Percentiles rank a stretch among this genome's conserved stretches.
These are phyloP conservation scores for Martiniozyma abietophila DNA, from an alignment of 805 yeast genomes.

Conservation along the genomic window DNA sequence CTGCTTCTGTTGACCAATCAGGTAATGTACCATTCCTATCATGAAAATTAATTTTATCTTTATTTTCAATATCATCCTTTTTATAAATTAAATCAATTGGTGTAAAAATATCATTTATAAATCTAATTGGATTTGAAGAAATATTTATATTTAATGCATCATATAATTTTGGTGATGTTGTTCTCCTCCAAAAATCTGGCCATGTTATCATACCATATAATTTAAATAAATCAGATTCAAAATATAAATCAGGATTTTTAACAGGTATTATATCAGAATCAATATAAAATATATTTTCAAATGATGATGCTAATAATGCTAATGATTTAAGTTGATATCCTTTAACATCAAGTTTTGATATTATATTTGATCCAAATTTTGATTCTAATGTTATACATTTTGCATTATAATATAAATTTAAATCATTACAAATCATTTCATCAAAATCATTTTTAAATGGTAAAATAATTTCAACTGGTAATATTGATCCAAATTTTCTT, in stretches of 20 bases:
- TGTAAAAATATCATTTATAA: conserved; percentile 21
- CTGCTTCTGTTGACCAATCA: conserved; percentile 59
- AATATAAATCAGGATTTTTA: conserved; percentile 30
- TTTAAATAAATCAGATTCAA: conserved; percentile 33
- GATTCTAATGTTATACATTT: conserved; percentile 33
- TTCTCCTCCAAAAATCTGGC: conserved; percentile 74
- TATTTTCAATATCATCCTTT: conserved; percentile 24
- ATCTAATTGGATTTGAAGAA: conserved; percentile 20
- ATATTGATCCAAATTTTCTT: conserved; percentile 32
- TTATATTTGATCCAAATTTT: conserved; percentile 23
- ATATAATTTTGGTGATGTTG: conserved; percentile 54
- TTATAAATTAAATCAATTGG: conserved; percentile 20
- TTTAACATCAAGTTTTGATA: conserved; percentile 17
- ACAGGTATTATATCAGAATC: conserved; percentile 42
- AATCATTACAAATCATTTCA: conserved; percentile 23
- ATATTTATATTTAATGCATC: conserved; percentile 25
- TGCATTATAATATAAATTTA: conserved; percentile 33
- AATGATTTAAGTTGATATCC: conserved; percentile 34
- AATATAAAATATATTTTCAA: conserved; percentile 34
- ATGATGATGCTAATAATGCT: conserved; percentile 37
- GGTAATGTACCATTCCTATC: conserved; percentile 58
- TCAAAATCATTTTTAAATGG: conserved; percentile 14
- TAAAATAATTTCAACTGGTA: conserved; percentile 26
- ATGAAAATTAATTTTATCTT: conserved; percentile 35
- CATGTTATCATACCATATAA: conserved; percentile 50